Conservation (phyloP, 805 yeast species). For the Candida oleophila region DNA sequence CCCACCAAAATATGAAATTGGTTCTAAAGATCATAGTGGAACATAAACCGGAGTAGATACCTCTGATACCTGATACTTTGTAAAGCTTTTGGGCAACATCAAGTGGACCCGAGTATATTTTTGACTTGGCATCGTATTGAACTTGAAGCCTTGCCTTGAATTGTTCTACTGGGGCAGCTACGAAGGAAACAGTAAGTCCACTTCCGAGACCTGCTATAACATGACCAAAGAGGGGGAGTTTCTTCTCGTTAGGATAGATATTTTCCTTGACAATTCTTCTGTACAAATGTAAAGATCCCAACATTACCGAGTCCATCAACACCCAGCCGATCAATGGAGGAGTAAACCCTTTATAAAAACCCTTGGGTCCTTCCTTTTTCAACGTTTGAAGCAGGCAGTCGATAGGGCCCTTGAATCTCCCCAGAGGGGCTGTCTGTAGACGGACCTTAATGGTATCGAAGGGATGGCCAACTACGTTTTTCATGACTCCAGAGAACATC, state of each 20-base stretch:
- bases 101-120: constrained; percentile 72
- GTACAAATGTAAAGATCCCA: constrained; percentile 82
- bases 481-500: constrained; percentile 80
- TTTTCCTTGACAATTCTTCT: constrained; percentile 63
- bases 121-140: constrained; percentile 77
- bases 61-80: constrained; percentile 62
- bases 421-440: constrained; percentile 63
- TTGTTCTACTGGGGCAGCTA: constrained; percentile 94
- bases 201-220: constrained; percentile 76
- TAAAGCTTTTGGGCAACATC: constrained; percentile 66
- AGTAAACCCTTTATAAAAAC: constrained; percentile 86
- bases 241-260: constrained; percentile 57
- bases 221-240: constrained; percentile 73
- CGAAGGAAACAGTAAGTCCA: constrained; percentile 89
- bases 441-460: constrained; percentile 89
- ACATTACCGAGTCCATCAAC: constrained; percentile 86
- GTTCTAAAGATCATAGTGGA: constrained; percentile 87
- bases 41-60: constrained; percentile 77
- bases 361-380: constrained; percentile 70
- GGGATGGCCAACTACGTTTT: constrained; percentile 90
- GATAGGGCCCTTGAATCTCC: constrained; percentile 73
- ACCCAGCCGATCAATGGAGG: constrained; percentile 96
- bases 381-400: constrained; percentile 77
- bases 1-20: constrained; percentile 92
- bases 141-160: constrained; percentile 87